Evolutionary conservation across 805 yeast genomes (phyloP).

Genomic region (Yamadazyma takamatsuzukensis): DNA sequence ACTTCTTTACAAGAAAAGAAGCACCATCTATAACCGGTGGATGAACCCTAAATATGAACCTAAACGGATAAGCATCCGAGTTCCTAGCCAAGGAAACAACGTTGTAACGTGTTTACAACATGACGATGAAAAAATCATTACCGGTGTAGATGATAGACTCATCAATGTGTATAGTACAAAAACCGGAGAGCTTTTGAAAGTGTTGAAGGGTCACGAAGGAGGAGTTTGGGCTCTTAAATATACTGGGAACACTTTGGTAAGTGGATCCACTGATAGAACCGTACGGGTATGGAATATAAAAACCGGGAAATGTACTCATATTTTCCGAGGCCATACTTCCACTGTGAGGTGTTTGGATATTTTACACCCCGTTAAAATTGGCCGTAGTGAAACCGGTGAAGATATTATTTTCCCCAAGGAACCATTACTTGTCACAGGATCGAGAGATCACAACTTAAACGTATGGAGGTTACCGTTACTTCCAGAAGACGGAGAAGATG

Average conservation of each 20-base stretch:
- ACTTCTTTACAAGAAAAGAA: constrained; percentile 55
- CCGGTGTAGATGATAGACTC: constrained; percentile 86
- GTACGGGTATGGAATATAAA: constrained; percentile 91
- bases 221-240: constrained; percentile 99
- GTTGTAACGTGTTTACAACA: constrained; percentile 95
- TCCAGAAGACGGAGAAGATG: constrained; percentile 21
- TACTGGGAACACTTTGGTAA: constrained; percentile 74
- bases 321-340: constrained; percentile 87
- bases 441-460: constrained; percentile 42
- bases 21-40: constrained; percentile 69
- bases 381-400: constrained; percentile 56
- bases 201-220: constrained; percentile 86
- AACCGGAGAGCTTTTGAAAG: constrained; percentile 60
- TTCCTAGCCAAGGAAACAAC: constrained; percentile 61
- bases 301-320: constrained; percentile 83
- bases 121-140: constrained; percentile 84
- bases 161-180: constrained; percentile 78
- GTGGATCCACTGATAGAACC: constrained; percentile 93
- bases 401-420: constrained; percentile 54
- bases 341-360: constrained; percentile 91
- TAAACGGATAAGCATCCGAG: constrained; percentile 46
- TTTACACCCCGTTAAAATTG: constrained; percentile 61
- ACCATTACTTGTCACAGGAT: constrained; percentile 60
- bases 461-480: constrained; percentile 57
- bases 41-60: constrained; percentile 71